Conservation (phyloP, 495 filamentous ascomycete genomes). For the Penicillium daleae region DNA sequence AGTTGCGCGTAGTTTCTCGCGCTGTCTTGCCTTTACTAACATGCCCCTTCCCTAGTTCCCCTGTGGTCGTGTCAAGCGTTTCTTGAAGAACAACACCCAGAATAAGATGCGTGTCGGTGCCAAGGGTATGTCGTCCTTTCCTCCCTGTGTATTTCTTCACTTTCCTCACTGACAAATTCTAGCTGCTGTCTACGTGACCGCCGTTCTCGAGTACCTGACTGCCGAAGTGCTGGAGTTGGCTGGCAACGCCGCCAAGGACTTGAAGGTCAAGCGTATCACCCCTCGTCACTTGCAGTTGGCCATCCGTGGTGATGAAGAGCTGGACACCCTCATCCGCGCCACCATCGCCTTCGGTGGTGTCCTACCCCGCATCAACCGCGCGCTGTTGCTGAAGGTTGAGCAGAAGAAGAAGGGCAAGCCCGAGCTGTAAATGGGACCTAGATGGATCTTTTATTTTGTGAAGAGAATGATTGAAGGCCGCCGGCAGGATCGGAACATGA, state of each 20-base stretch:
- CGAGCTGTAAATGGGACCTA: slow-evolving; percentile 39
- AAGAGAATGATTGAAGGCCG: slow-evolving; percentile 2
- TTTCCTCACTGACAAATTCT: slow-evolving; percentile 17
- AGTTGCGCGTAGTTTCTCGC: neutral
- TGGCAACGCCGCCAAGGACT: slow-evolving; percentile 97
- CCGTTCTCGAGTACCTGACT: slow-evolving; percentile 96
- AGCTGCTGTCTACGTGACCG: slow-evolving; percentile 97
- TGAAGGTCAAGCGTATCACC: slow-evolving; percentile 99
- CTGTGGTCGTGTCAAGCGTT: slow-evolving; percentile 99
- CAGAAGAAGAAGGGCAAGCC: slow-evolving; percentile 97
- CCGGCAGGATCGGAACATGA: slow-evolving; percentile 15
- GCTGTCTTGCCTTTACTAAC: slow-evolving; percentile 18
- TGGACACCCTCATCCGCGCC: slow-evolving; percentile 95
- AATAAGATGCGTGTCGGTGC: slow-evolving; percentile 99
- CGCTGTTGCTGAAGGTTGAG: slow-evolving; percentile 95
- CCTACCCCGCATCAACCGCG: slow-evolving; percentile 97
- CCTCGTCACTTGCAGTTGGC: slow-evolving; percentile 97
- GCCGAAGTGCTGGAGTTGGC: slow-evolving; percentile 98
- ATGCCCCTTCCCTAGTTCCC: slow-evolving; percentile 73
- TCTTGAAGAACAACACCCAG: slow-evolving; percentile 98
- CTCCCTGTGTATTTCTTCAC: neutral
- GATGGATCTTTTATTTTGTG: slow-evolving; percentile 8
- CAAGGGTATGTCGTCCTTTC: slow-evolving; percentile 60
- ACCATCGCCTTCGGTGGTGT: slow-evolving; percentile 99
- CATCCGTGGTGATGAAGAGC: slow-evolving; percentile 97